Evolutionary conservation across 2,329 filamentous ascomycete genomes (phyloP).

Genomic region (Colletotrichum chrysophilum): DNA sequence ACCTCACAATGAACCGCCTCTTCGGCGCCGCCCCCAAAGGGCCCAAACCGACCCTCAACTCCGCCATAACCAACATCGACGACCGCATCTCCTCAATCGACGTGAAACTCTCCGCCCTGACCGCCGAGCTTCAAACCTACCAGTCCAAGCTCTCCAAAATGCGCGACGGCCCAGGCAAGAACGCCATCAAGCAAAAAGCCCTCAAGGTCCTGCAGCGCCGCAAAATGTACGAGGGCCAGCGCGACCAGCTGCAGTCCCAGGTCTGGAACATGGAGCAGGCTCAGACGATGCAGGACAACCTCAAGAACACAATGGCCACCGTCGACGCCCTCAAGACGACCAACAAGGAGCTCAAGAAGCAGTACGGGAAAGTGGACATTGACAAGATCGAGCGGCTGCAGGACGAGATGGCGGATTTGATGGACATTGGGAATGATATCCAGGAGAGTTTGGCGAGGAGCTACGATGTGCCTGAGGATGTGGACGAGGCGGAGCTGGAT

Average conservation of each 20-base stretch:
- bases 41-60: conserved; percentile 87
- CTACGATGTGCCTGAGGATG: conserved; percentile 95
- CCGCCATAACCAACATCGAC: conserved; percentile 86
- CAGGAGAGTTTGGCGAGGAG: conserved; percentile 90
- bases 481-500: conserved; percentile 95
- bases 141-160: conserved; percentile 88
- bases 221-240: conserved; percentile 92
- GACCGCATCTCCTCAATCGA: conserved; percentile 85
- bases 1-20: conserved; percentile 81
- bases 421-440: conserved; percentile 98
- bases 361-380: conserved; percentile 97
- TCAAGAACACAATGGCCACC: conserved; percentile 98
- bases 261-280: conserved; percentile 99
- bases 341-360: conserved; percentile 88
- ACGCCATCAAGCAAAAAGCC: conserved; percentile 90
- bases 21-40: conserved; percentile 88
- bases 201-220: conserved; percentile 92
- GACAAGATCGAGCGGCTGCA: conserved; percentile 98
- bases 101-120: conserved; percentile 91
- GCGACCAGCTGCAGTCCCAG: conserved; percentile 91
- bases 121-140: conserved; percentile 87
- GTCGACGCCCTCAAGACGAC: conserved; percentile 98
- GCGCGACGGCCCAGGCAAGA: conserved; percentile 94
- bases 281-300: conserved; percentile 97
- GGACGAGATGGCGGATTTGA: conserved; percentile 98